Evolutionary conservation across 257 asterid genomes (phyloP), one percentile per base, ranked within the genome.

Genomic region (Przewalskia tangutica): DNA sequence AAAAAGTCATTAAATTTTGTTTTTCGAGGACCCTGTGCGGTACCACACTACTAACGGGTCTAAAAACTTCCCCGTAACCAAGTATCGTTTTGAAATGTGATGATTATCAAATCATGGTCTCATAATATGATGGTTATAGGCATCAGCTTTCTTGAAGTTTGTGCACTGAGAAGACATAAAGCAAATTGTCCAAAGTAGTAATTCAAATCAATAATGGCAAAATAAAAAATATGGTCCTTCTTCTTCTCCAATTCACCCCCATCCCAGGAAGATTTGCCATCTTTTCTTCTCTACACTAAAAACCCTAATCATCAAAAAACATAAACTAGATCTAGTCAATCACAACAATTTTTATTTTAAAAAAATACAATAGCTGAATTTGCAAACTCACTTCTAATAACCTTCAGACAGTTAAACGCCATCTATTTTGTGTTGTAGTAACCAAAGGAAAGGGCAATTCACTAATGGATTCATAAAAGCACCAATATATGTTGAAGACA

Each of bases 21-120:
- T n/a, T n/a, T n/a, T n/a, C n/a, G n/a, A n/a, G n/a, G n/a, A n/a
- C n/a, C n/a, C n/a, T n/a, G n/a, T n/a, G n/a, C n/a, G n/a, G n/a
- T n/a, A n/a, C n/a, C n/a, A n/a, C n/a, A n/a, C n/a, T n/a, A n/a
- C n/a, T n/a, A n/a, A n/a, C n/a, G n/a, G n/a, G n/a, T n/a, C n/a
- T n/a, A n/a, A n/a, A n/a, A n/a, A n/a, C n/a, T n/a, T n/a, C n/a
- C n/a, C n/a, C n/a, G n/a, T n/a, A 64, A 5, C n/a, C 1, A 54
- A 54, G 14, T 14, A 54, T 54, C 2, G 6, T 54, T 54, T 14
- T 27, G 32, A 27, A 68, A 5, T 73, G 63, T 68, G 50, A 86
- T 85, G 86, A 91, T 91, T 85, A 88, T 85, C 87, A 89, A 89
- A 92, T 90, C 91, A 90, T 90, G 68, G 82, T 79, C 77, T 80